Percentiles rank a stretch among this genome's conserved stretches.
phyloP scores from a whole-genome alignment of 192 early-diverging fungal genomes.

The Podila epicladia region DNA sequence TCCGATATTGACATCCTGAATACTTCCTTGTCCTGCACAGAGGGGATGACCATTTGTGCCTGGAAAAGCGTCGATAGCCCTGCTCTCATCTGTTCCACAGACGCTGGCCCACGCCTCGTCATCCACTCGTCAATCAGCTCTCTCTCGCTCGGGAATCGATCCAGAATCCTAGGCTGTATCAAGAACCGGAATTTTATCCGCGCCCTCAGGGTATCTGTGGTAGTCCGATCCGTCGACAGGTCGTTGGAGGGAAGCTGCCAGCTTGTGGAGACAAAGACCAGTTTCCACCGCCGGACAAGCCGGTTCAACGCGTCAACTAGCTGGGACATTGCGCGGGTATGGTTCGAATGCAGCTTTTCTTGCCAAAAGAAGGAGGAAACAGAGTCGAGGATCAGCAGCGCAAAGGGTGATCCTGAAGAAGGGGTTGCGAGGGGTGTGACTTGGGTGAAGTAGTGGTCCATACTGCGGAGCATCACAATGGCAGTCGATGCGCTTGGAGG shows the following conservation, averaged over 20 bases:
- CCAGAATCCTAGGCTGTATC: constrained; percentile 28
- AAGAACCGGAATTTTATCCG: constrained; percentile 32
- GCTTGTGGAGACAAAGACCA: constrained; percentile 27
- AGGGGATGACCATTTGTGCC: constrained; percentile 33
- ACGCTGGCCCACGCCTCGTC: constrained; percentile 4
- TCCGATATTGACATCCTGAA: constrained; percentile 39
- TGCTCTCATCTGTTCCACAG: neutral
- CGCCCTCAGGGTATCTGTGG: constrained; percentile 19
- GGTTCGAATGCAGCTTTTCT: constrained; percentile 16
- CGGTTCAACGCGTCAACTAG: constrained; percentile 23
- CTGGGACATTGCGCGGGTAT: constrained; percentile 11
- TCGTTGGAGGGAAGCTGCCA: constrained; percentile 14
- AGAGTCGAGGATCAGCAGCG: constrained; percentile 29
- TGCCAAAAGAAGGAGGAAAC: constrained; percentile 43
- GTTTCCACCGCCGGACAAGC: constrained; percentile 14
- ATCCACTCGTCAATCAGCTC: constrained; percentile 18
- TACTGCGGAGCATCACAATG: constrained; percentile 25
- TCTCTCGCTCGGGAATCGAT: constrained; percentile 11
- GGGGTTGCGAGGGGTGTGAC: neutral
- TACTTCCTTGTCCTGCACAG: neutral
- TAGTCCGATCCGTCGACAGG: constrained; percentile 10
- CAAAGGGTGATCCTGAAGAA: constrained; percentile 12
- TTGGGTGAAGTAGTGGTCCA: constrained; percentile 17
- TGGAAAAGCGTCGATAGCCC: constrained; percentile 20
- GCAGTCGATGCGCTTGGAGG: constrained; percentile 28